Evolutionary conservation across 1,139 yeast species (phyloP).

Genomic region (Suhomyces guaymorum): DNA sequence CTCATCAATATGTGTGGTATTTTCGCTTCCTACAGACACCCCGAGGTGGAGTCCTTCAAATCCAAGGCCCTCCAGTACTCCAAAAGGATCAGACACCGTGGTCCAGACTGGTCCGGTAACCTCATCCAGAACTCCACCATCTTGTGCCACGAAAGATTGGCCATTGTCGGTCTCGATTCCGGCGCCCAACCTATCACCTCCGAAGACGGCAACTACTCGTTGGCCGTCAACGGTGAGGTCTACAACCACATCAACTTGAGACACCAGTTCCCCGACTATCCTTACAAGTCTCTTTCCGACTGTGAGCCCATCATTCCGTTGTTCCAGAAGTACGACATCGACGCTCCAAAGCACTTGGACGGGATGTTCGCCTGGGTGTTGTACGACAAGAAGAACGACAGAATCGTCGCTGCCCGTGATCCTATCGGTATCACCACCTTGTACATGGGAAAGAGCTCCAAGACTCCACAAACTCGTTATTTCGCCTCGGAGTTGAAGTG

Average conservation of each 20-base stretch:
- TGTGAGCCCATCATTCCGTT: slow-evolving; percentile 97
- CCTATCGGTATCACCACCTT: slow-evolving; percentile 97
- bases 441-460: slow-evolving; percentile 85
- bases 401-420: slow-evolving; percentile 95
- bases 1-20: slow-evolving; percentile 98
- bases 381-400: slow-evolving; percentile 79
- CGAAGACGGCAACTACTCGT: slow-evolving; percentile 66
- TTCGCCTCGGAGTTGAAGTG: slow-evolving; percentile 96
- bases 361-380: slow-evolving; percentile 98
- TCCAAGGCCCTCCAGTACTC: slow-evolving; percentile 85
- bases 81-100: slow-evolving; percentile 94
- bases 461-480: slow-evolving; percentile 71
- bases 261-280: slow-evolving; percentile 68
- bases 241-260: slow-evolving; percentile 93
- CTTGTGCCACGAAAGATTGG: slow-evolving; percentile 90
- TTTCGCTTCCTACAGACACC: slow-evolving; percentile 86
- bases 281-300: slow-evolving; percentile 84
- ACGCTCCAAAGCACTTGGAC: slow-evolving; percentile 89
- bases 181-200: slow-evolving; percentile 98
- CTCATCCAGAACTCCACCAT: slow-evolving; percentile 73
- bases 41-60: slow-evolving; percentile 78
- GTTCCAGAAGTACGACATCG: slow-evolving; percentile 79
- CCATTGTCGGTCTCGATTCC: slow-evolving; percentile 91
- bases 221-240: slow-evolving; percentile 96
- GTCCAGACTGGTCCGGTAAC: slow-evolving; percentile 99